Conservation (phyloP, 2,329 filamentous ascomycete species). For the Apiospora saccharicola region DNA sequence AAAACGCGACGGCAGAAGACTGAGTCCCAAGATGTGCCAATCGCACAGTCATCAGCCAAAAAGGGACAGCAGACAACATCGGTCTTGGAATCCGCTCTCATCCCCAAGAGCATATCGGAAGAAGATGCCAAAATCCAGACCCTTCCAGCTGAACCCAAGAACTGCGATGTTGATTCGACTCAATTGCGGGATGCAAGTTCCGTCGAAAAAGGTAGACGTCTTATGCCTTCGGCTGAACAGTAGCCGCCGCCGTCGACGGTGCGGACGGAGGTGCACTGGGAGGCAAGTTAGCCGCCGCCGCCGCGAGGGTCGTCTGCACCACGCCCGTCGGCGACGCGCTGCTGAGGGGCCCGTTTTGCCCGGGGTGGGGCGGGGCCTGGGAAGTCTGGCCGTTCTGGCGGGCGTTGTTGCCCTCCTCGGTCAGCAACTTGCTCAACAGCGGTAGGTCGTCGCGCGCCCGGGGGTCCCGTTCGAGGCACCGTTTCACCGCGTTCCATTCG, state of each 20-base stretch:
- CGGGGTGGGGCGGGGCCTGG: slow-evolving; percentile 2
- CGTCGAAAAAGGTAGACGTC: neutral
- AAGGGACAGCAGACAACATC: neutral
- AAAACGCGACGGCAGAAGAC: neutral
- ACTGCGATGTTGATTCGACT: neutral
- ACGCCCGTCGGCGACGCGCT: slow-evolving; percentile 37
- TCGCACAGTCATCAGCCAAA: neutral
- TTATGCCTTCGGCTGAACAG: slow-evolving; percentile 35
- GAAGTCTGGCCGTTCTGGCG: slow-evolving; percentile 34
- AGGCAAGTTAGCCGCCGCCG: slow-evolving; percentile 35
- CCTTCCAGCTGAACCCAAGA: neutral
- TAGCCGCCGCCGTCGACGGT: slow-evolving; percentile 26
- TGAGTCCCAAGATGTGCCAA: neutral
- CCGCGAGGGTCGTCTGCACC: slow-evolving; percentile 42
- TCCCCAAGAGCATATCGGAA: neutral
- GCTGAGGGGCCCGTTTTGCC: slow-evolving; percentile 31
- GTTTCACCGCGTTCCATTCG: slow-evolving; percentile 77
- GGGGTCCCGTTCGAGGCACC: slow-evolving; percentile 71
- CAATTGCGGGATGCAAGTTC: neutral
- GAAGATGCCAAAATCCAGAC: neutral
- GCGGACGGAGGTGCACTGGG: slow-evolving; percentile 18
- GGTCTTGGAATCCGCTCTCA: neutral
- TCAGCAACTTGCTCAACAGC: slow-evolving; percentile 62
- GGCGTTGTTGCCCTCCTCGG: slow-evolving; percentile 52
- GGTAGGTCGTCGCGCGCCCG: slow-evolving; percentile 69